A percentile compares a stretch with the other conserved stretches of the same genome.
Evolutionary conservation across 768 basidiomycete species (phyloP).

Genomic region (Boletus sp.): DNA sequence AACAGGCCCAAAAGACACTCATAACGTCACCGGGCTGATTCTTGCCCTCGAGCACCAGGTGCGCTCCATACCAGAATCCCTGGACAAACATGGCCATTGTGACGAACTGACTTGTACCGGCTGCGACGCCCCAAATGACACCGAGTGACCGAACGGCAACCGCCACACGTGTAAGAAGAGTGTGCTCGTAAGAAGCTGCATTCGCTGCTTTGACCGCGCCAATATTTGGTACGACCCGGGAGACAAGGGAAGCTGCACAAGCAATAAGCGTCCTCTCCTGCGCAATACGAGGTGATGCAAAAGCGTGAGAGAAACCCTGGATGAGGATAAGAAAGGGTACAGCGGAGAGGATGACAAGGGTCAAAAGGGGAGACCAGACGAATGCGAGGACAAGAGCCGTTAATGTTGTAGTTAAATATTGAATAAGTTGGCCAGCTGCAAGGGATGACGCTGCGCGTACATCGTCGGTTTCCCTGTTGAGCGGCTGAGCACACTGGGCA

Average conservation of each 20-base stretch:
- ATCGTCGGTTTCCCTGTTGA: constrained; percentile 85
- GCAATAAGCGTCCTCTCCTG: constrained; percentile 65
- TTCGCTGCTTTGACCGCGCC: constrained; percentile 93
- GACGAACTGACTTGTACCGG: constrained; percentile 71
- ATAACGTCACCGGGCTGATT: constrained; percentile 76
- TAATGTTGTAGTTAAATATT: constrained; percentile 76
- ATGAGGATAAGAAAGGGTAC: constrained; percentile 79
- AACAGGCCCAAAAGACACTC: constrained; percentile 97
- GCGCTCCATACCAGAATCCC: constrained; percentile 93
- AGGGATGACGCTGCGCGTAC: constrained; percentile 82
- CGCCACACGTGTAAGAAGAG: constrained; percentile 44
- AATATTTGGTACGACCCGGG: constrained; percentile 74
- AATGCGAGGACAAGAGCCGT: constrained; percentile 83
- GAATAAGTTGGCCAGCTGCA: constrained; percentile 72
- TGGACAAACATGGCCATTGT: constrained; percentile 93
- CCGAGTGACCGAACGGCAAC: constrained; percentile 51
- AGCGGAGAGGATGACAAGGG: constrained; percentile 88
- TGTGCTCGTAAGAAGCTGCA: constrained; percentile 56
- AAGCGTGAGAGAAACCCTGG: constrained; percentile 67
- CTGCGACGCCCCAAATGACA: constrained; percentile 71
- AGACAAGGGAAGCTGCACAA: constrained; percentile 72
- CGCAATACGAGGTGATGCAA: constrained; percentile 64
- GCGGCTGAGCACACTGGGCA: constrained; percentile 5
- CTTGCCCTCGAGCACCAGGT: constrained; percentile 77
- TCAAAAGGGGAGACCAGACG: constrained; percentile 72